These are phyloP conservation scores for Cryptococcus sp. DNA, from an alignment of 1,284 basidiomycete species.

Conservation along the genomic window DNA sequence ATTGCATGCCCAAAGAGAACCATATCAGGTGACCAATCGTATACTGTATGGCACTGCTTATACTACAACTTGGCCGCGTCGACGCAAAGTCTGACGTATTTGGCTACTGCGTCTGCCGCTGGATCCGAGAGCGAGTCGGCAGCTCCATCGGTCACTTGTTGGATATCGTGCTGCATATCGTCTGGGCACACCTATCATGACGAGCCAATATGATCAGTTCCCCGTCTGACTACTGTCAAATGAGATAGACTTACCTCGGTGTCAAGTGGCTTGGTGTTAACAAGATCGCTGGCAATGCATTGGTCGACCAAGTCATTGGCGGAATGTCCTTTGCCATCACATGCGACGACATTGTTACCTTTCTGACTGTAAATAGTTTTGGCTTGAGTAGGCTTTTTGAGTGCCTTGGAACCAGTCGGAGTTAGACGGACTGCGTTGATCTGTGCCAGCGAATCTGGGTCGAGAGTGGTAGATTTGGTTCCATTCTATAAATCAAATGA, in stretches of 20 bases:
- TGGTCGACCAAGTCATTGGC: slow-evolving; percentile 11
- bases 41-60: no score
- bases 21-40: no score
- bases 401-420: background rate
- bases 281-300: slow-evolving; percentile 10
- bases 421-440: no score
- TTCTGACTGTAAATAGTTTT: slow-evolving; percentile 8
- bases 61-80: background rate
- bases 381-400: slow-evolving; percentile 7
- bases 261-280: slow-evolving; percentile 6
- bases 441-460: no score
- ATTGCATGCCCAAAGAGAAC: no score
- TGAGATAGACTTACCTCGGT: slow-evolving; percentile 12
- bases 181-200: slow-evolving; percentile 9
- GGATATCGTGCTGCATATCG: slow-evolving; percentile 14
- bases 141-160: background rate
- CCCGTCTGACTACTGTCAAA: background rate
- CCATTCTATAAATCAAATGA: no score
- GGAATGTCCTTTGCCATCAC: slow-evolving; percentile 7
- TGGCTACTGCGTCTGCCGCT: slow-evolving; percentile 6
- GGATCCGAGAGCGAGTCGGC: background rate
- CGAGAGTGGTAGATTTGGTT: no score
- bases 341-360: slow-evolving; percentile 11
- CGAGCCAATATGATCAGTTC: background rate
- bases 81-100: slow-evolving; percentile 15